Evolutionary conservation across 2,329 filamentous ascomycete species (phyloP).

Genomic region (Bertia moriformis): DNA sequence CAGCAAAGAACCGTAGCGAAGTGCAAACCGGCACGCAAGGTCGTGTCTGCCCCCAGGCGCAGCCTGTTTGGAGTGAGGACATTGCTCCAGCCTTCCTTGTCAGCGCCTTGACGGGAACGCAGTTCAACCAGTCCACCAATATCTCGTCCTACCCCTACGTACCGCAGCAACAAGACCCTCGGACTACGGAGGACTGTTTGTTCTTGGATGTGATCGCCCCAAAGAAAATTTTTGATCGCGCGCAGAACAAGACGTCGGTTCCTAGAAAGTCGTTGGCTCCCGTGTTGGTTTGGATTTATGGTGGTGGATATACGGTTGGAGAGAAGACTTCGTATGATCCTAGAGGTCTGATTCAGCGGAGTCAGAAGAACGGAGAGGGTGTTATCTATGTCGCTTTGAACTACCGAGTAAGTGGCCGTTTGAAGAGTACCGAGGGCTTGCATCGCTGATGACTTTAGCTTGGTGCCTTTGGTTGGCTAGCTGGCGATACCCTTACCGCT

Average conservation of each 20-base stretch:
- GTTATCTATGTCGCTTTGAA: conserved; percentile 27
- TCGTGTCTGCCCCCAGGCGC: conserved; percentile 17
- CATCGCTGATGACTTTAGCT: conserved; percentile 9
- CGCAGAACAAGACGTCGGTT: conserved; percentile 3
- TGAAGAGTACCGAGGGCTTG: neutral
- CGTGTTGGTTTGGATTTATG: conserved; percentile 34
- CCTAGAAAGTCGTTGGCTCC: conserved; percentile 17
- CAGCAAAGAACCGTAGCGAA: conserved; percentile 12
- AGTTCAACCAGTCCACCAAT: conserved; percentile 2
- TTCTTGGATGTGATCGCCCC: conserved; percentile 31
- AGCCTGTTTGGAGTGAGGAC: conserved; percentile 10
- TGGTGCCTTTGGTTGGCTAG: conserved; percentile 31
- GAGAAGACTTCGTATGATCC: conserved; percentile 22
- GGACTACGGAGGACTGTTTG: conserved; percentile 25
- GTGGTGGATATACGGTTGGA: conserved; percentile 27
- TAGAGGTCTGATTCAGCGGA: conserved; percentile 18
- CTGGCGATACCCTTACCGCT: conserved; percentile 24
- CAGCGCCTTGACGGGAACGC: conserved; percentile 3
- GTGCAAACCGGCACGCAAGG: conserved; percentile 14
- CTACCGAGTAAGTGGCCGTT: conserved; percentile 23
- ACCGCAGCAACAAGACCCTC: conserved; percentile 5
- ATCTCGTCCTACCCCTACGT: neutral
- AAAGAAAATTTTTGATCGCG: conserved; percentile 15
- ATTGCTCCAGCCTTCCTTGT: conserved; percentile 5
- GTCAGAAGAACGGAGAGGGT: conserved; percentile 16